Evolutionary conservation across 257 asterid species (phyloP), one percentile per base, ranked within the genome.

Genomic region (Solanum chilense): DNA sequence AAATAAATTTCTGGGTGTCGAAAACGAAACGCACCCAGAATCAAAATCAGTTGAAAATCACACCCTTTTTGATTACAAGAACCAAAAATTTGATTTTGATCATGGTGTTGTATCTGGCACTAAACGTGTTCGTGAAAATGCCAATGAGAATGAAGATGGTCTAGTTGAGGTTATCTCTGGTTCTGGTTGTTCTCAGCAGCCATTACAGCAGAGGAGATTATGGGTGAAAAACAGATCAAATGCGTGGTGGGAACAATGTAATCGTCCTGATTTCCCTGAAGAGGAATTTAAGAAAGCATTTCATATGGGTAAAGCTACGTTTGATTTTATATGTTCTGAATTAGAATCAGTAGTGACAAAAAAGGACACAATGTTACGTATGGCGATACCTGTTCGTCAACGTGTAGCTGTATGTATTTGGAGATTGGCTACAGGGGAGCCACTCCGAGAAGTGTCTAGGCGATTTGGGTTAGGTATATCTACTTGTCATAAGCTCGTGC

Each of bases 401-500:
- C 93, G 99, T 9, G 98, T 96, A 11, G 99, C 98, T 1, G 99
- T 95, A 3, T 96, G 99, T 64, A 47, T 96, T 7, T 96, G 98
- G 98, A 69, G 98, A 35, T 88, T 96, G 49, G 98, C 98, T 85
- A 96, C 99, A 12, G 99, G 99, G 0, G 98, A 93, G 56, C 96
- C 99, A 9, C 98, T 96, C 35, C 98, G 99, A 0, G 98, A 94
- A 41, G 98, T 96, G 0, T 94, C 99, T 6, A 91, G 90, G 88
- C 93, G 97, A 4, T 96, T 96, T 81, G 99, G 99, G 11, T 47
- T 94, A 27, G 99, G 99, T 9, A 96, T 96, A 33, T 95, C 99
- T 12, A 96, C 99, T 84, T 96, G 99, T 86, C 99, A 96, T 62
- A 96, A 96, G 89, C 86, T 96, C 5, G 95, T 95, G 5, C 94